Base-by-base conservation (phyloP, 768 basidiomycete genomes). In the Austroboletus eburneus region DNA sequence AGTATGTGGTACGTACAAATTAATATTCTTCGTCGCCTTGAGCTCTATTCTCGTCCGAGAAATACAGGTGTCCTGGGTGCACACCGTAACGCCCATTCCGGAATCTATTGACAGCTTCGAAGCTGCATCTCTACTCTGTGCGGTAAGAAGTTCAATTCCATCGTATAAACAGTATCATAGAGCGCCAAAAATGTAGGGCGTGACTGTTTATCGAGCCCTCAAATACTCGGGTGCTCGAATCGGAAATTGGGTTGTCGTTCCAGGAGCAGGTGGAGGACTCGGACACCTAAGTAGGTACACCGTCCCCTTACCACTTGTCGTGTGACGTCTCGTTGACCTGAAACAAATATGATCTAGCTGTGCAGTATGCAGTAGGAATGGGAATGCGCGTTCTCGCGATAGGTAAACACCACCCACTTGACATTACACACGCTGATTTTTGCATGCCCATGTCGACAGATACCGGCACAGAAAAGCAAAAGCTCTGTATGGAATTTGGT, bases 201-300 rank as follows among this genome's bases (percentile, higher is more conserved):
- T 94, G 18, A 93, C 91, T 3, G 87, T 88, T 2, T 94, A 91
- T 60, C 84, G 87, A 48, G 91, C 89, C 0, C 69, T 94, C 55
- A 93, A 92, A 65, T 75, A 85, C 62, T 76, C 79, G 42, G 69
- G 77, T 44, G 74, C 80, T 7, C 72, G 66, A 23, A 76, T 81
- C 8, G 86, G 89, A 24, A 80, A 94, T 45, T 88, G 81, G 80
- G 71, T 89, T 49, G 83, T 81, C 18, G 69, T 91, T 39, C 81
- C 85, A 10, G 87, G 87, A 36, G 87, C 87, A 2, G 87, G 86
- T 4, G 86, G 86, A 46, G 88, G 90, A 13, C 80, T 91, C 25
- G 91, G 90, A 8, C 87, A 91, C 68, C 75, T 94, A 24, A 87
- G 78, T 81, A 45, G 36, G 3, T 13, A 14, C 24, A 27, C 25